phyloP scores from a whole-genome alignment of 2,329 filamentous ascomycete species.

The Penicillium palitans region DNA sequence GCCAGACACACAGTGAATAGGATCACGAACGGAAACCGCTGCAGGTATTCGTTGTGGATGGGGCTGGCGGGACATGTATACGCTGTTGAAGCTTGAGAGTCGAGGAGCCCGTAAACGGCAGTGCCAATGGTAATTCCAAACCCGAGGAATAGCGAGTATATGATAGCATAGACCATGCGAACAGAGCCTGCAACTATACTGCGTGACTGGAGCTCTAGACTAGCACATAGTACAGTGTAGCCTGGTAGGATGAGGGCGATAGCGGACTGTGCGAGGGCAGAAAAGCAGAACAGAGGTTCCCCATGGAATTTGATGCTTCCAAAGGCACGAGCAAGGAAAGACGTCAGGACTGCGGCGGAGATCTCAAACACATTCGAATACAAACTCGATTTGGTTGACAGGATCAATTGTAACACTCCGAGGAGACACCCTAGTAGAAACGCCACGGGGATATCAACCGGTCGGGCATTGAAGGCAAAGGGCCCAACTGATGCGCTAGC shows the following conservation, averaged over 20 bases:
- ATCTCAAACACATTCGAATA: conserved; percentile 66
- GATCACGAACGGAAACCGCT: conserved; percentile 71
- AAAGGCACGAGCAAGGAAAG: conserved; percentile 68
- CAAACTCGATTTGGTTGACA: conserved; percentile 72
- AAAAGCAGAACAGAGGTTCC: conserved; percentile 65
- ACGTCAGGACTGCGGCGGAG: conserved; percentile 63
- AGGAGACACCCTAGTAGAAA: conserved; percentile 75
- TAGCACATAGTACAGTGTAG: conserved; percentile 61
- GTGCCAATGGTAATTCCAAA: conserved; percentile 71
- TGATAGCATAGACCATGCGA: conserved; percentile 72
- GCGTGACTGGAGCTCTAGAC: conserved; percentile 67
- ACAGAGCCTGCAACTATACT: conserved; percentile 70
- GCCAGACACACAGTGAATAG: conserved; percentile 71
- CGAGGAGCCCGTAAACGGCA: conserved; percentile 63
- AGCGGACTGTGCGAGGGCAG: conserved; percentile 69
- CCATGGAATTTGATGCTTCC: conserved; percentile 57
- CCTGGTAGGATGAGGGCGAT: conserved; percentile 74
- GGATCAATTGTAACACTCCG: conserved; percentile 70
- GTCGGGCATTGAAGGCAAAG: conserved; percentile 74
- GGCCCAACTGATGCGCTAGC: conserved; percentile 75
- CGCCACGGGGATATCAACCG: conserved; percentile 74
- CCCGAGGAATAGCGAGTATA: conserved; percentile 70
- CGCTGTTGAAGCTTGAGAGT: conserved; percentile 53
- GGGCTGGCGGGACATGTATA: conserved; percentile 52
- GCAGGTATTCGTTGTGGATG: conserved; percentile 46